These are phyloP conservation scores for Corylus americana DNA, from an alignment of 306 rosid genomes.

Conservation along the genomic window DNA sequence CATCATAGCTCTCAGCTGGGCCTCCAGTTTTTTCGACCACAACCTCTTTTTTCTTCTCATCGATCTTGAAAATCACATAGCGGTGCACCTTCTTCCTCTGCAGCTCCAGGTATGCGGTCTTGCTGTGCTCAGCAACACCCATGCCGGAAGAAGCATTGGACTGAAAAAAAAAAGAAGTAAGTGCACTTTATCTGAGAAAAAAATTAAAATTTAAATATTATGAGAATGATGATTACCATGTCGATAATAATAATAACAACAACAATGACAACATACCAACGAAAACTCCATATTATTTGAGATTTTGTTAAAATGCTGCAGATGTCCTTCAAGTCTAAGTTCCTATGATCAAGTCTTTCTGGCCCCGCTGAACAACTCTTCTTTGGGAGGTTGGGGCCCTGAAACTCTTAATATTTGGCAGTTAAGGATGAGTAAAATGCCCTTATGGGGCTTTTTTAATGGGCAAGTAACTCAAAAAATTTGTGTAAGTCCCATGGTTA, in stretches of 20 bases:
- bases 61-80: slow-evolving; percentile 76
- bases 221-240: neutral
- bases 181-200: slow-evolving; percentile 6
- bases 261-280: neutral
- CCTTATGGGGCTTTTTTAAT: neutral
- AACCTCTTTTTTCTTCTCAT: slow-evolving; percentile 77
- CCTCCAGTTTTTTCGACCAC: slow-evolving; percentile 82
- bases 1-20: slow-evolving; percentile 78
- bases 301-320: neutral
- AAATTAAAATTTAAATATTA: neutral
- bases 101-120: slow-evolving; percentile 59
- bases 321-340: neutral
- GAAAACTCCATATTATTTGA: neutral
- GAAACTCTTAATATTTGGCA: neutral
- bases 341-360: neutral
- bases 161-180: slow-evolving; percentile 33
- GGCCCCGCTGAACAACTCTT: neutral
- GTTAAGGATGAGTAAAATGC: neutral
- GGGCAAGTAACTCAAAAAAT: neutral
- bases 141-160: slow-evolving; percentile 76
- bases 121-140: slow-evolving; percentile 71
- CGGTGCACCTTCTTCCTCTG: slow-evolving; percentile 83
- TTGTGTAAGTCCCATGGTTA: neutral
- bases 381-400: neutral
- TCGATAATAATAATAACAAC: neutral